A percentile compares a stretch with the other conserved stretches of the same genome.
Conservation (phyloP, 148 eudicot species). For the Rhododendron mucronatum region DNA sequence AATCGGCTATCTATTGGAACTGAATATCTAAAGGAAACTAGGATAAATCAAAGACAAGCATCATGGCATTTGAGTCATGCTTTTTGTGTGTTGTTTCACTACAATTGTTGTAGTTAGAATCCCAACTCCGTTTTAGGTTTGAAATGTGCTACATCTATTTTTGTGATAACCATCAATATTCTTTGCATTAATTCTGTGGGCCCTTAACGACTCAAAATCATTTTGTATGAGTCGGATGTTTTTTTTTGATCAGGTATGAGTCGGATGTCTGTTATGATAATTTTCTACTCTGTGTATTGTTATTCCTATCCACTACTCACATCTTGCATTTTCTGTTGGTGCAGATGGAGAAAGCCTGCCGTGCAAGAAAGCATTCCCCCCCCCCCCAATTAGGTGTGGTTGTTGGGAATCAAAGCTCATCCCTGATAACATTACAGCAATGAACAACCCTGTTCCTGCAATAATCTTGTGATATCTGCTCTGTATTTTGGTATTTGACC, state of each 20-base stretch:
- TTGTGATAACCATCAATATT: not conserved
- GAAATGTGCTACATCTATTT: not conserved
- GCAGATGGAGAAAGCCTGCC: constrained; percentile 5
- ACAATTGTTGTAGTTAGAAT: not conserved
- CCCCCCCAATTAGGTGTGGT: not conserved
- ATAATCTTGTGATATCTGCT: not conserved
- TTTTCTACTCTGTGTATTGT: not conserved
- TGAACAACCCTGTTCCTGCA: not conserved
- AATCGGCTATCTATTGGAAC: not conserved
- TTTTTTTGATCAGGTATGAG: no score
- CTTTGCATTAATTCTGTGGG: not conserved
- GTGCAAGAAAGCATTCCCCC: no score
- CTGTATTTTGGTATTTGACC: not conserved
- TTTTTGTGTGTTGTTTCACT: not conserved
- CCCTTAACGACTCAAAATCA: not conserved
- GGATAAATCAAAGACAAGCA: not conserved
- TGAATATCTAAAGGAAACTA: not conserved
- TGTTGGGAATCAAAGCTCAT: not conserved
- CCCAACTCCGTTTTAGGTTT: not conserved
- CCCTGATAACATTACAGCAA: not conserved
- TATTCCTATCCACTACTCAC: not conserved
- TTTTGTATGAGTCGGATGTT: not conserved
- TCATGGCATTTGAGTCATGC: not conserved
- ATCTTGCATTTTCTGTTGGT: not conserved
- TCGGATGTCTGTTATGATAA: no score